Evolutionary conservation across 495 filamentous ascomycete species (phyloP).

Genomic region (Aspergillus sclerotiicarbonarius): DNA sequence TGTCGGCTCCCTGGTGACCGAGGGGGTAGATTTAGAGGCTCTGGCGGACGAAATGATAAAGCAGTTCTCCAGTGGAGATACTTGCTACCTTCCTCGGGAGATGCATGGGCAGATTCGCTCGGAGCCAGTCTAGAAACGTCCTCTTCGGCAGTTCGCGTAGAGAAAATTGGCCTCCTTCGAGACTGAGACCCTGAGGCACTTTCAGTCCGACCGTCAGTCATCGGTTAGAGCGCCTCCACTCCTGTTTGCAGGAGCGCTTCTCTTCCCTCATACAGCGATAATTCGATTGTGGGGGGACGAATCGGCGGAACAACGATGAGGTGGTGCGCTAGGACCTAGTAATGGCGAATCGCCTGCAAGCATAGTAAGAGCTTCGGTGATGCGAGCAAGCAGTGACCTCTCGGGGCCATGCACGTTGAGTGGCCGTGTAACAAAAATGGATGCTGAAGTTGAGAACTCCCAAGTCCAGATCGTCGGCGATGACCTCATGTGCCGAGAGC

Average conservation of each 20-base stretch:
- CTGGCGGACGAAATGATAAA: slow-evolving; percentile 29
- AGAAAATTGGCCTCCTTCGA: slow-evolving; percentile 50
- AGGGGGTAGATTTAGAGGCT: slow-evolving; percentile 27
- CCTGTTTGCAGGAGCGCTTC: slow-evolving; percentile 4
- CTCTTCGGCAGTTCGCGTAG: slow-evolving; percentile 53
- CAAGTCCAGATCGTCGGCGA: background rate
- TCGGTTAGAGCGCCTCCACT: slow-evolving; percentile 13
- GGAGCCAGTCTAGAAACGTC: slow-evolving; percentile 51
- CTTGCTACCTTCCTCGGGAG: slow-evolving; percentile 22
- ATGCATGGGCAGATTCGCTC: slow-evolving; percentile 27
- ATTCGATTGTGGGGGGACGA: background rate
- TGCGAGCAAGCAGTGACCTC: background rate
- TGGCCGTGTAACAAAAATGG: background rate
- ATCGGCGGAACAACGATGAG: background rate
- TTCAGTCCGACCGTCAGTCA: slow-evolving; percentile 24
- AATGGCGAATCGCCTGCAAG: background rate
- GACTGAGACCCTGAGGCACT: slow-evolving; percentile 32
- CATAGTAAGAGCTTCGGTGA: background rate
- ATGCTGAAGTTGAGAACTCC: background rate
- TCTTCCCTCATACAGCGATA: slow-evolving; percentile 3
- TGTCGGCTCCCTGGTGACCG: slow-evolving; percentile 15
- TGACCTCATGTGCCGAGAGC: slow-evolving; percentile 12
- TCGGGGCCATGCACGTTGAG: background rate
- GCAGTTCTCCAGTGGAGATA: slow-evolving; percentile 26
- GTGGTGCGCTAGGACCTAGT: background rate